A percentile compares a stretch with the other conserved stretches of the same genome.
Evolutionary conservation across 73 alveolate species (phyloP).

Genomic region (Paramecium sonneborni): DNA sequence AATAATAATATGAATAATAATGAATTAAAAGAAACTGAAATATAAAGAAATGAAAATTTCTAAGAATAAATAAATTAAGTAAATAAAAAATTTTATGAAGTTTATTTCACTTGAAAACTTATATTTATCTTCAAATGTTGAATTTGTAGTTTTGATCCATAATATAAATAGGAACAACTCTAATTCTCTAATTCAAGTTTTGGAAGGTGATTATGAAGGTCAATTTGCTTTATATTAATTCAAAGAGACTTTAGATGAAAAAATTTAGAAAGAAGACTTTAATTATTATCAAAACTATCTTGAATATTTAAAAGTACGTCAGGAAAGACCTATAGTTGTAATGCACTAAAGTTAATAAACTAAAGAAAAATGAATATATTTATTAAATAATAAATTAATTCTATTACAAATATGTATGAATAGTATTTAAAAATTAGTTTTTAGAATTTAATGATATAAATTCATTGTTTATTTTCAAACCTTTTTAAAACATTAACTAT

Average conservation of each 20-base stretch:
- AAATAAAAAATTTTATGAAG: background rate
- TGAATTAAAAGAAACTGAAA: background rate
- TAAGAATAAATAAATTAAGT: background rate
- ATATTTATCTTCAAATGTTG: background rate
- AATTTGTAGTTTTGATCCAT: background rate
- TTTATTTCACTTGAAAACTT: background rate
- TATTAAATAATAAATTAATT: background rate
- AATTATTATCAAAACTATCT: background rate
- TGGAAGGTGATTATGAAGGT: background rate
- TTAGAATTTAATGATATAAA: background rate
- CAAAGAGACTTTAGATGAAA: background rate
- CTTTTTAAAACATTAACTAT: constrained; percentile 26
- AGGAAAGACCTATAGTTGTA: background rate
- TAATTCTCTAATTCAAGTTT: background rate
- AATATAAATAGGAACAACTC: background rate
- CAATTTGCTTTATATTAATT: background rate
- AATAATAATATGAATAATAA: too few species aligned
- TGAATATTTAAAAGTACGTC: background rate
- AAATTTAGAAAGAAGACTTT: background rate
- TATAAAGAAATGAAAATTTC: background rate
- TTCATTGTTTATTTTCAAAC: constrained; percentile 13
- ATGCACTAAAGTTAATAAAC: background rate
- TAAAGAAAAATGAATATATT: background rate
- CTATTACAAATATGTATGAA: background rate
- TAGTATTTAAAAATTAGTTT: background rate